These are phyloP conservation scores for Xylariaceae sp. DNA, from an alignment of 2,329 filamentous ascomycete species.

Conservation along the genomic window DNA sequence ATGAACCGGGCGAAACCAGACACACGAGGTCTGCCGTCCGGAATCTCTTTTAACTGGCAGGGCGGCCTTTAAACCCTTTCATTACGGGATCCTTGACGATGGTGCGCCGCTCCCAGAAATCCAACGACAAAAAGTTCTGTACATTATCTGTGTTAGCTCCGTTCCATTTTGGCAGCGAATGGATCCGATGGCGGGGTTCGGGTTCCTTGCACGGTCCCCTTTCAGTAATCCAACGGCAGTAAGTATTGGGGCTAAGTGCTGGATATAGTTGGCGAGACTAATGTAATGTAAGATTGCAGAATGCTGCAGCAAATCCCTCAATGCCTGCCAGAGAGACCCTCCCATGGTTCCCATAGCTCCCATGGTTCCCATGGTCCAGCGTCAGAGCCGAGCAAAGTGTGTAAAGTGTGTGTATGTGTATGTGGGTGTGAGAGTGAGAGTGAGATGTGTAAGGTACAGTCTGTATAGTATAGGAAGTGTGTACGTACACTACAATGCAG, in stretches of 20 bases:
- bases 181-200: slow-evolving; percentile 13
- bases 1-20: slow-evolving; percentile 1
- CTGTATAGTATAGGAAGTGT: no score
- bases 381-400: background rate
- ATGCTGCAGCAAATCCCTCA: slow-evolving; percentile 1
- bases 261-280: background rate
- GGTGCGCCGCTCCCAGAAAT: slow-evolving; percentile 8
- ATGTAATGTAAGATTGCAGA: slow-evolving; percentile 3
- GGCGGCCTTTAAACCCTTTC: slow-evolving; percentile 17
- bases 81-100: slow-evolving; percentile 8
- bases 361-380: no score
- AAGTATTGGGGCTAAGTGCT: background rate
- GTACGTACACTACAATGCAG: background rate
- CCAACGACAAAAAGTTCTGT: background rate
- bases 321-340: background rate
- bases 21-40: background rate
- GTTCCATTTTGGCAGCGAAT: background rate
- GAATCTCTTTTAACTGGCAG: slow-evolving; percentile 8
- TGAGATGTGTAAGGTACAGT: no score
- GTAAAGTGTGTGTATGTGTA: background rate
- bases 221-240: background rate
- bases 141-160: background rate
- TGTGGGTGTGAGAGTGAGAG: no score
- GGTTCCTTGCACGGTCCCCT: background rate
- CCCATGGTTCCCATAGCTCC: no score